These are phyloP conservation scores for Boletus subcaerulescens DNA, from an alignment of 768 basidiomycete species.

Conservation along the genomic window DNA sequence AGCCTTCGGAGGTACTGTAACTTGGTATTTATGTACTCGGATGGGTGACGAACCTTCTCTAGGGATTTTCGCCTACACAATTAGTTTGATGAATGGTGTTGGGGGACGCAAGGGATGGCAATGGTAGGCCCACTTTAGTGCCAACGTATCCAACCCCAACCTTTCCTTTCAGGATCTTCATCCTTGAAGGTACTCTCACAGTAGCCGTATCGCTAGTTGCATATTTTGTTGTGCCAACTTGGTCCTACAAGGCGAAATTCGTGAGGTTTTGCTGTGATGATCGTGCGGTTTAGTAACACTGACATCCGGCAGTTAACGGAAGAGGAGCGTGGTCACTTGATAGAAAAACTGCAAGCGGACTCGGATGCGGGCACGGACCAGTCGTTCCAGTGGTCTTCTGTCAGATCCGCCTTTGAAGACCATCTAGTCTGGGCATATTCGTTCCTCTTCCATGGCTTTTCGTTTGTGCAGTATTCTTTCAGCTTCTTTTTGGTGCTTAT, in stretches of 20 bases:
- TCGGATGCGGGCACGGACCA: conserved; percentile 54
- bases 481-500: conserved; percentile 51
- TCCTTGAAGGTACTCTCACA: conserved; percentile 54
- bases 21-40: neutral
- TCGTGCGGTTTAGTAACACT: neutral
- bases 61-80: conserved; percentile 57
- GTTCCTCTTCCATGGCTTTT: conserved; percentile 58
- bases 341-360: conserved; percentile 49
- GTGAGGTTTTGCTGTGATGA: conserved; percentile 31
- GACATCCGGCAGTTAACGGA: conserved; percentile 44
- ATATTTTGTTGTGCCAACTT: conserved; percentile 57
- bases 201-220: conserved; percentile 43
- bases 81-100: conserved; percentile 59
- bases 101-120: conserved; percentile 61
- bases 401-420: conserved; percentile 54
- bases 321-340: conserved; percentile 46
- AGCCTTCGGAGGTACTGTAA: conserved; percentile 51
- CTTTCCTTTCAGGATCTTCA: conserved; percentile 47
- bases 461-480: conserved; percentile 56
- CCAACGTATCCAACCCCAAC: too few relatives aligned
- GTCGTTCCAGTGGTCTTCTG: conserved; percentile 55
- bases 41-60: neutral
- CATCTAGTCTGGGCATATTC: conserved; percentile 62
- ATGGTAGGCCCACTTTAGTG: conserved; percentile 36
- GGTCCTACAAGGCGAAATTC: conserved; percentile 56